Base-by-base conservation (phyloP, 2,329 filamentous ascomycete genomes). In the Juglanconis juglandina region DNA sequence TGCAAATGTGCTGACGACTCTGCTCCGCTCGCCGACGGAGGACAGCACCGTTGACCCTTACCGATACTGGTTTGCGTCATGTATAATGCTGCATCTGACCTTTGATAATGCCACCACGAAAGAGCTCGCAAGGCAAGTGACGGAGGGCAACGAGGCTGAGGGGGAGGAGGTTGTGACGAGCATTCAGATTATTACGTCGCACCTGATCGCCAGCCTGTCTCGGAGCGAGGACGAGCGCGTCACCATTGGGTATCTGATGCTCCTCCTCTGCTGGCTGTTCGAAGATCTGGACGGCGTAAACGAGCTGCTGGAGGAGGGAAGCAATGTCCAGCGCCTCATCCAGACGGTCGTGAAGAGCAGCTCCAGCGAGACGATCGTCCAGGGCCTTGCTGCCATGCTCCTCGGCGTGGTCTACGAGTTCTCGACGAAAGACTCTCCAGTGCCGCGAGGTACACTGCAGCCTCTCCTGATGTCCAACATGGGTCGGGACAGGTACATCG, bases 151-250 rank as follows among this genome's bases (percentile, higher is more conserved):
- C 72, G 90, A 91, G 30, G 87, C 89, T 39, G 91, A 83, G 66
- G 95, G 94, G 4, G 95, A 99, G 76, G 95, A 99, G 73, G 92
- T 97, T 11, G 89, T 99, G 11, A 97, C 94, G 0, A 92, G 91
- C 69, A 91, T 99, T 54, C 95, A 99, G 73, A 89, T 88, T 1
- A 84, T 98, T 61, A 86, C 92, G 8, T 89, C 90, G 4, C 94
- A 97, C 70, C 80, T 99, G n/a, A 84, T 96, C 39, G 86, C 87
- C 55, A 89, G 90, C 4, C 79, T 97, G 14, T 87, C 91, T 67
- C 85, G 88, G 44, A 84, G 84, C 13, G 87, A 92, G 53, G 92
- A 98, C 69, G 85, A 91, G 66, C 84, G 93, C 35, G 83, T 96
- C 63, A 82, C 89, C 0, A 84, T 96, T 47, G 94, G 90, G 5